phyloP scores from a whole-genome alignment of 192 early-diverging fungal genomes.

The Coemansia sp. region DNA sequence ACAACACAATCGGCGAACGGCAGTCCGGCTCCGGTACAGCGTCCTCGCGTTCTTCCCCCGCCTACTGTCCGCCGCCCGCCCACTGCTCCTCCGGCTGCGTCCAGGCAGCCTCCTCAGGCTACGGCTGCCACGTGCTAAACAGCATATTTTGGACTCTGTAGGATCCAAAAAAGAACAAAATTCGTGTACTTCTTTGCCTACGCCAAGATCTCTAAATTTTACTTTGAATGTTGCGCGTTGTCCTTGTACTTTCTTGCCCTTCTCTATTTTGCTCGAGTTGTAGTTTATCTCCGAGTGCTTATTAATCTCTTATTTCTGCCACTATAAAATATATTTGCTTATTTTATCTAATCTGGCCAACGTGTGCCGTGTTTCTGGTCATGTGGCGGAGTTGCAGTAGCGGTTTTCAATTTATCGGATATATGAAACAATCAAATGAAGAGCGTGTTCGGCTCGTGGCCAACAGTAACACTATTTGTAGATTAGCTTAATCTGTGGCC shows the following conservation, averaged over 20 bases:
- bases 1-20: background rate
- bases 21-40: background rate
- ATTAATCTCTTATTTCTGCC: no score
- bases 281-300: no score
- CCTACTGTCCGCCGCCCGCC: constrained; percentile 9
- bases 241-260: constrained; percentile 5
- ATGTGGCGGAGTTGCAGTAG: no score
- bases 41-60: constrained; percentile 9
- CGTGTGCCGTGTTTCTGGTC: no score
- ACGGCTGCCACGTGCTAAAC: constrained; percentile 19
- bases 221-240: constrained; percentile 8
- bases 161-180: background rate
- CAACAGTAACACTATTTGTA: no score
- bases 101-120: constrained; percentile 12
- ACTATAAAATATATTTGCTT: no score
- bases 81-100: background rate
- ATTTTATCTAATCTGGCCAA: no score
- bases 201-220: constrained; percentile 2
- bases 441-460: no score
- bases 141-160: background rate
- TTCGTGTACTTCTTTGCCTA: constrained; percentile 14
- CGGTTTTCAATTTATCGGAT: no score
- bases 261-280: background rate
- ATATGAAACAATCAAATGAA: no score
- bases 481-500: no score